A percentile compares a stretch with the other conserved stretches of the same genome.
Conservation (phyloP, 106 monocot species). For the Dactylorhiza incarnata region DNA sequence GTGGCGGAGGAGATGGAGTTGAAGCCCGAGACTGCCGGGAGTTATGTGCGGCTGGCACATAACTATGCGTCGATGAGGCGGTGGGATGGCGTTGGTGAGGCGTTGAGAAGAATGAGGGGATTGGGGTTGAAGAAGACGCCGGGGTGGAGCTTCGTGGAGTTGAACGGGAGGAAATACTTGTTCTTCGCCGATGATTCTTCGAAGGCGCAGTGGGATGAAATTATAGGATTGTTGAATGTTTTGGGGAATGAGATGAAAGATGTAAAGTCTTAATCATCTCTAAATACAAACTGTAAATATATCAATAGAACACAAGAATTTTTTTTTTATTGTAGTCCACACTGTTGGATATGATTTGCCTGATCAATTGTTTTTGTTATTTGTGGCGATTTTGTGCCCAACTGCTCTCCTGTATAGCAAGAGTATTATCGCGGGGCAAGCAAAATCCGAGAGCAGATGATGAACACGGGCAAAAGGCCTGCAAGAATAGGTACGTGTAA, state of each 20-base stretch:
- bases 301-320: no score
- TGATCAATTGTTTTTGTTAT: no score
- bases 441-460: no score
- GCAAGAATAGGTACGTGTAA: no score
- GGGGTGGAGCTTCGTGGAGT: conserved; percentile 68
- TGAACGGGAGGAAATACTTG: conserved; percentile 28
- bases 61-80: conserved; percentile 38
- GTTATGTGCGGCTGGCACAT: conserved; percentile 57
- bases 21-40: conserved; percentile 41
- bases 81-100: conserved; percentile 52
- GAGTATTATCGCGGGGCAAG: no score
- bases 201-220: conserved; percentile 25
- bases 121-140: conserved; percentile 64
- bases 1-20: conserved; percentile 34
- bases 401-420: no score
- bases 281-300: no score
- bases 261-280: no score
- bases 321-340: no score
- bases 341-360: no score
- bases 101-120: conserved; percentile 40
- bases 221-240: conserved; percentile 25
- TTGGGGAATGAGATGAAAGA: conserved; percentile 42
- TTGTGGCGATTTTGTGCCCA: no score
- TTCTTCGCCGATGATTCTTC: conserved; percentile 52
- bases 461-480: no score